Evolutionary conservation across 441 rosid species (phyloP), one percentile per base, ranked within the genome.

Genomic region (Gossypium trilobum): DNA sequence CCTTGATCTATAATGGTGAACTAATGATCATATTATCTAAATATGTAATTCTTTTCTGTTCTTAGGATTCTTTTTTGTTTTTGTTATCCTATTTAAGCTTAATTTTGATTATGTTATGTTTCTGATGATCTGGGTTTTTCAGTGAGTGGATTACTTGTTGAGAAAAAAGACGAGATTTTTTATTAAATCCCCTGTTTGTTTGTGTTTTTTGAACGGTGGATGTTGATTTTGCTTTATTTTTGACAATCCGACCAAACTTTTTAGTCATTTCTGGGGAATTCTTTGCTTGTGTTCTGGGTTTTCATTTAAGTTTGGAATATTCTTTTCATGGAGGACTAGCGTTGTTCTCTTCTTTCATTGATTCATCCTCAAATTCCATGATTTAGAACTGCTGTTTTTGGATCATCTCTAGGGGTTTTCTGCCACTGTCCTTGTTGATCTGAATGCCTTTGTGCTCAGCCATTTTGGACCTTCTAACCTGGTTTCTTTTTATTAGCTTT

Each of bases 251-350:
- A 8, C 44, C 44, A 36, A 36, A 8, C 44, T 36, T 36, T 36
- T 36, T 36, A 36, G 44, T 36, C 10, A 36, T 36, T 36, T 36
- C 44, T 1, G 44, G 44, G 44, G 44, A 36, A 8, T 84, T 74
- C 74, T 65, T 84, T 82, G 72, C 80, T 72, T 67, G 20, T 16
- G 9, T 81, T 82, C 68, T 77, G 75, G 79, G 61, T 77, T 83
- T 66, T 77, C 79, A 76, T 80, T 78, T 67, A 63, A 71, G 73
- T 73, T 67, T 76, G 79, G 91, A 83, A 86, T 86, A 84, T 79
- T 81, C 83, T 54, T 80, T 75, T 64, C 74, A 78, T 78, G 63
- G 74, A 81, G 78, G 85, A 84, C 68, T 79, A 74, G 83, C 80
- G 74, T 82, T 73, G 84, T 85, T 85, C 78, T 79, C 68, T 60